These are phyloP conservation scores for Eucalyptus victrix DNA, from an alignment of 345 rosid species.

Conservation along the genomic window DNA sequence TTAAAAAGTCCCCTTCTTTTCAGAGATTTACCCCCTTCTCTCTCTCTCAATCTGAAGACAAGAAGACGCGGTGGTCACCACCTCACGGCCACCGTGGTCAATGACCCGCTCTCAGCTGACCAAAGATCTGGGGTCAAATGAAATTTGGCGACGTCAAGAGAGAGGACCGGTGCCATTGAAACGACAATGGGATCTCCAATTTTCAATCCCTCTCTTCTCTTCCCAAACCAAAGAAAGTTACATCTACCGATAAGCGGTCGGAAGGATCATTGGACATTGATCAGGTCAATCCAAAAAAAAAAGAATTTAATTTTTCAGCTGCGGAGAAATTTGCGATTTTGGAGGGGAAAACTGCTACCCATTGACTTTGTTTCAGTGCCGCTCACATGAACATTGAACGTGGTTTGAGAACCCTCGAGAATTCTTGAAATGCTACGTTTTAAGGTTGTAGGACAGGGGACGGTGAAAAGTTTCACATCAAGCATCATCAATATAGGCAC, in stretches of 20 bases:
- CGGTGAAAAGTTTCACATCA: neutral
- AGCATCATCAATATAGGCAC: neutral
- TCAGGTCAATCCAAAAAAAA: too few relatives aligned
- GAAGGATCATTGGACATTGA: neutral
- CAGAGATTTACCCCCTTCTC: neutral
- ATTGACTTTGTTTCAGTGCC: neutral
- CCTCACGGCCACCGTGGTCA: neutral
- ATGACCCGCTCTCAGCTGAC: neutral
- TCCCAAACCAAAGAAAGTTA: neutral
- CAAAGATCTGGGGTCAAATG: neutral
- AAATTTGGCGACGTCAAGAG: neutral
- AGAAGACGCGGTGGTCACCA: neutral
- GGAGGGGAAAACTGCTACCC: neutral
- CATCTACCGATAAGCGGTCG: neutral
- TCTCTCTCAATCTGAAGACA: neutral
- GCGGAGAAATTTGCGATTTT: neutral
- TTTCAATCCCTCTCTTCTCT: neutral
- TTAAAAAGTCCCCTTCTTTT: neutral
- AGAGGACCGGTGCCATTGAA: neutral
- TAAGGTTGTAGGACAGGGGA: neutral
- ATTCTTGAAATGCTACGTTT: neutral
- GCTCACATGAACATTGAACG: neutral
- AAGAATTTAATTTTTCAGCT: neutral
- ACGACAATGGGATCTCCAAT: neutral
- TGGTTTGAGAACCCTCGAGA: neutral